Conservation (phyloP, 495 filamentous ascomycete species). For the Neurospora sp. region DNA sequence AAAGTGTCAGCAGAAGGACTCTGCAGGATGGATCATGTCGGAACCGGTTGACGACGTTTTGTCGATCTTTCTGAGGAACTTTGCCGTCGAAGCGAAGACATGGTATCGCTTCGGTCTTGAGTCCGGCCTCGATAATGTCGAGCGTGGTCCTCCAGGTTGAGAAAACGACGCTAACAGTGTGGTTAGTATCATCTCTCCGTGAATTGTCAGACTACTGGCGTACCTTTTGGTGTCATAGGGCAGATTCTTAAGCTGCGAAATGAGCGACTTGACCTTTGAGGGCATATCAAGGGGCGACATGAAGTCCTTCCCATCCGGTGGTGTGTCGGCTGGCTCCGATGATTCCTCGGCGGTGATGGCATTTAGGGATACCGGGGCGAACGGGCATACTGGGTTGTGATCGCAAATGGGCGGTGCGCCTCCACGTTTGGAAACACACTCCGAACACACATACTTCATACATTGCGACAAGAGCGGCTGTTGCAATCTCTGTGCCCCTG, state of each 20-base stretch:
- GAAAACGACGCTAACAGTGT: slow-evolving; percentile 29
- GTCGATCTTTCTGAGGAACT: slow-evolving; percentile 24
- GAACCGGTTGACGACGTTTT: slow-evolving; percentile 25
- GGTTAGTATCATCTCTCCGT: background rate
- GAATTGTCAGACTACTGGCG: background rate
- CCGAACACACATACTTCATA: slow-evolving; percentile 10
- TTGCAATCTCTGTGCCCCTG: background rate
- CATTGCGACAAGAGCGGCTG: slow-evolving; percentile 10
- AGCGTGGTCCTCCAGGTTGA: slow-evolving; percentile 36
- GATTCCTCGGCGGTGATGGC: background rate
- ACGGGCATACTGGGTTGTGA: slow-evolving; percentile 12
- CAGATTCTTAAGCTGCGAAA: slow-evolving; percentile 8
- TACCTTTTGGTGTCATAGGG: slow-evolving; percentile 19
- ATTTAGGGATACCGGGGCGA: slow-evolving; percentile 12
- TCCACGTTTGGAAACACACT: background rate
- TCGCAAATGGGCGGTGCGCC: slow-evolving; percentile 8
- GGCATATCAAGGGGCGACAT: slow-evolving; percentile 2
- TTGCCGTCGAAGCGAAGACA: slow-evolving; percentile 35
- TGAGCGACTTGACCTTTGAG: slow-evolving; percentile 19
- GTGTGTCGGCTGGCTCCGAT: background rate
- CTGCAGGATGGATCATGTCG: slow-evolving; percentile 15
- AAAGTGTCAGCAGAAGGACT: slow-evolving; percentile 29
- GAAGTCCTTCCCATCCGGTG: slow-evolving; percentile 3
- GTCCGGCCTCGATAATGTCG: slow-evolving; percentile 25
- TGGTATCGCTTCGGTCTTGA: slow-evolving; percentile 20